Percentiles rank a stretch among this genome's conserved stretches.
Evolutionary conservation across 2,329 filamentous ascomycete genomes (phyloP).

Genomic region (Reticulascus tulasneorum): DNA sequence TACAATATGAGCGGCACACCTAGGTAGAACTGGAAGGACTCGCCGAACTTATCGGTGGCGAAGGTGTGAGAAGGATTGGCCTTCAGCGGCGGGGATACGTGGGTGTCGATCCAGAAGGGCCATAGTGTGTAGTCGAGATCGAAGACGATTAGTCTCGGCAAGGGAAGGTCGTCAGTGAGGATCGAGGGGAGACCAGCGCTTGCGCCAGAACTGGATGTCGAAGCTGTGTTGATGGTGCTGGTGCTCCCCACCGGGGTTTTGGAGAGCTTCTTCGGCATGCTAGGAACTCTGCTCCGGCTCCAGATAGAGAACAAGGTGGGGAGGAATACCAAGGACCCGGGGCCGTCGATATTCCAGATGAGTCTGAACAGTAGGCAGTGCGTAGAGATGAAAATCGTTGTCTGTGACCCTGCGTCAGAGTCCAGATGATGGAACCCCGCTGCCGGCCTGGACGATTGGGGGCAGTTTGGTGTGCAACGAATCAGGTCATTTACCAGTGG

Average conservation of each 20-base stretch:
- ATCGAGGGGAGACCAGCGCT: conserved; percentile 31
- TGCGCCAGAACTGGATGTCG: conserved; percentile 17
- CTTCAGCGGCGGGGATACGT: conserved; percentile 71
- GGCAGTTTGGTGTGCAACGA: too few relatives aligned
- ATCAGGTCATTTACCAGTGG: too few relatives aligned
- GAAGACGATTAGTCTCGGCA: conserved; percentile 84
- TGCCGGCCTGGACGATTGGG: too few relatives aligned
- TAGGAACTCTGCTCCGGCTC: too few relatives aligned
- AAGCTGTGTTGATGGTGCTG: conserved; percentile 19
- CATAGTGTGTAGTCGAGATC: conserved; percentile 98
- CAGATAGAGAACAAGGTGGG: too few relatives aligned
- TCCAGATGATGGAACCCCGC: too few relatives aligned
- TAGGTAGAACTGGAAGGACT: conserved; percentile 66
- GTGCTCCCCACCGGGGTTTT: conserved; percentile 18
- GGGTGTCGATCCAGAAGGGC: conserved; percentile 97
- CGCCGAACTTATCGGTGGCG: conserved; percentile 54
- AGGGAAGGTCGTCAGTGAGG: conserved; percentile 56
- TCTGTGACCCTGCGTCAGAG: too few relatives aligned
- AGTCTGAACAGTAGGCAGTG: too few relatives aligned
- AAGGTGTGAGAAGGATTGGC: conserved; percentile 35
- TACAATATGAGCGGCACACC: conserved; percentile 66
- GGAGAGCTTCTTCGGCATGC: conserved; percentile 29
- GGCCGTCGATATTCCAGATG: too few relatives aligned
- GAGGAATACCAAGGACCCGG: too few relatives aligned
- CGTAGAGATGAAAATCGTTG: too few relatives aligned